Evolutionary conservation across 2,329 filamentous ascomycete species (phyloP), one percentile per base, ranked within the genome.

Genomic region (Colletotrichum noveboracense): DNA sequence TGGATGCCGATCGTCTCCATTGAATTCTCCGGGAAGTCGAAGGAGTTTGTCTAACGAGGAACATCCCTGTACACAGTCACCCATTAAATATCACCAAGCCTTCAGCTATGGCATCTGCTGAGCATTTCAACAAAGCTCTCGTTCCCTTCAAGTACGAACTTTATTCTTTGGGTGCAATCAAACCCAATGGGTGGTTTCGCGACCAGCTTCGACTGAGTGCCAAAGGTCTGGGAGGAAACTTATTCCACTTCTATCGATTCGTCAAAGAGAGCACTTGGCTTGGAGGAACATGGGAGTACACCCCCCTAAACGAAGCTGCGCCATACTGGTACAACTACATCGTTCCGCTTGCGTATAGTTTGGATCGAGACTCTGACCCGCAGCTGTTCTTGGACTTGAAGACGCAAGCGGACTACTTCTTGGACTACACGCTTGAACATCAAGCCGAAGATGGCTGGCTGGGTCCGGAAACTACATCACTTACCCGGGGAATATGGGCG

Each of bases 261-360:
- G 89, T 92, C 38, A 84, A 84, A 7, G 78, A 89, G 66, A 88
- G 86, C 6, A 84, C 85, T 14, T 92, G 90, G 90, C 79, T 85
- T 1, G 89, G 89, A 2, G 87, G 88, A 5, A 79, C 83, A 21
- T 79, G 81, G 12, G 90, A 92, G 77, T 92, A 92, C 80, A 90
- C 87, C 71, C 83, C 82, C n/a, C 80, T 92, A 9, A 88, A 91
- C 77, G 91, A 92, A 82, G 89, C 86, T 1, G 84, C 89, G 24
- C 89, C 91, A 0, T 92, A 92, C 80, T 92, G 90, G 89, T 89
- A 91, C 81, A 92, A 92, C 78, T 88, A 87, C 3, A 82, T 92
- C 2, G 90, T 92, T 0, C 90, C 90, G 2, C 82, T 92, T 66
- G 89, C 91, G 1, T 92, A 89, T 77, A 81, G 82, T 0, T 80